Conservation (phyloP, 345 rosid genomes). For the Citrus glauca region DNA sequence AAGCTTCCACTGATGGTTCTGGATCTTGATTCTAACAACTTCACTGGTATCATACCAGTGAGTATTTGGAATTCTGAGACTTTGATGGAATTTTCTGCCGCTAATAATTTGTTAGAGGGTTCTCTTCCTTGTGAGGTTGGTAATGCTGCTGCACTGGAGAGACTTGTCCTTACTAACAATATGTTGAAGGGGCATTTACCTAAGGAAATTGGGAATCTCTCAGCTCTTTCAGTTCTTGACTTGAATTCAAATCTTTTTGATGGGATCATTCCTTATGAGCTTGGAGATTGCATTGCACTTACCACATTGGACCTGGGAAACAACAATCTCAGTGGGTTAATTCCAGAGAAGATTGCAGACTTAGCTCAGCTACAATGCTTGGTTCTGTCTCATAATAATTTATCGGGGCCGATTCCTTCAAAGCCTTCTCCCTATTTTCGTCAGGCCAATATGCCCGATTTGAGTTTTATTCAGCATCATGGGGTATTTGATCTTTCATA, state of each 20-base stretch:
- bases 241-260: slow-evolving; percentile 71
- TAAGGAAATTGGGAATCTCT: slow-evolving; percentile 65
- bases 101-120: slow-evolving; percentile 60
- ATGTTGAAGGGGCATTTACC: slow-evolving; percentile 55
- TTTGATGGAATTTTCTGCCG: slow-evolving; percentile 73
- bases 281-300: slow-evolving; percentile 60
- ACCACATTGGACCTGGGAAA: slow-evolving; percentile 34
- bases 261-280: slow-evolving; percentile 60
- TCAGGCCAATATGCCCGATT: slow-evolving; percentile 50
- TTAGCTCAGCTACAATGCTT: slow-evolving; percentile 72
- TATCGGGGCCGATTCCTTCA: slow-evolving; percentile 1
- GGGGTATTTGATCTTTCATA: slow-evolving; percentile 71
- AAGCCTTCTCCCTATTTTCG: slow-evolving; percentile 28
- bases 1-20: slow-evolving; percentile 74
- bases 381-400: slow-evolving; percentile 69
- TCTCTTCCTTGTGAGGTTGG: slow-evolving; percentile 57
- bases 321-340: slow-evolving; percentile 6
- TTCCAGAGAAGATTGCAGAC: slow-evolving; percentile 53
- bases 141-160: slow-evolving; percentile 48
- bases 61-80: neutral
- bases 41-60: slow-evolving; percentile 20
- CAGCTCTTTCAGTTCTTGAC: slow-evolving; percentile 55
- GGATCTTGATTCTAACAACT: slow-evolving; percentile 73
- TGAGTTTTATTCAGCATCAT: slow-evolving; percentile 82
- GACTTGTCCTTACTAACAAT: slow-evolving; percentile 65